Base-by-base conservation (phyloP, 1,284 basidiomycete species). In the Irpex lacteus region DNA sequence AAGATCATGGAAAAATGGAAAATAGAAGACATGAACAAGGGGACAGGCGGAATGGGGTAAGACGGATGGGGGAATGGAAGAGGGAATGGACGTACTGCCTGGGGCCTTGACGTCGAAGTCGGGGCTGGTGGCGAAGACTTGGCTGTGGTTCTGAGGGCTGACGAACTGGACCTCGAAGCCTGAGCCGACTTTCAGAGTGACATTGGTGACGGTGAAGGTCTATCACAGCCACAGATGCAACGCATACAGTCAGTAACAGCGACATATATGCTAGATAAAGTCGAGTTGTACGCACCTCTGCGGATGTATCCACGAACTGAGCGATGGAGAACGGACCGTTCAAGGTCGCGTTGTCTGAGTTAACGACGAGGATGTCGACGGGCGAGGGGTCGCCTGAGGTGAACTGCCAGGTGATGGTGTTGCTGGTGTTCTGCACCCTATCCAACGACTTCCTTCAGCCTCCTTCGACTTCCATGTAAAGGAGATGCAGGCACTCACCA, bases 141-240 rank as follows among this genome's bases (percentile, higher is more conserved):
- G 75, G 8, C 70, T 67, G 53, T 66, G 57, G 73, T 84, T 81
- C 47, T 72, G 70, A 15, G 79, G 75, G 72, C 81, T 82, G 61
- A 81, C 76, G 62, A 84, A 80, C 63, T 73, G 70, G 44, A 85
- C 78, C 50, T 73, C 69, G 72, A 82, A 85, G 58, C 74, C 76
- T 26, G 70, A 63, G 18, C 72, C 77, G 19, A 67, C 65, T 7
- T 61, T 67, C 52, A 80, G 70, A 7, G 79, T 79, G 65, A 80
- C 79, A 61, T 78, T 75, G 52, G 79, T 78, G 5, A 75, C 71
- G 11, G 70, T 73, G 66, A 74, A 72, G 2, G 70, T 49, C 70
- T 71, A 53, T 7, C 4, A 15, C 5, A 40, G 47, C 13, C 26
- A 26, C 26, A 26, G 2, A 3, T 26, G 26, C 26, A 26, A 36